Base-by-base conservation (phyloP, 768 basidiomycete species). In the Boletellus ananas region DNA sequence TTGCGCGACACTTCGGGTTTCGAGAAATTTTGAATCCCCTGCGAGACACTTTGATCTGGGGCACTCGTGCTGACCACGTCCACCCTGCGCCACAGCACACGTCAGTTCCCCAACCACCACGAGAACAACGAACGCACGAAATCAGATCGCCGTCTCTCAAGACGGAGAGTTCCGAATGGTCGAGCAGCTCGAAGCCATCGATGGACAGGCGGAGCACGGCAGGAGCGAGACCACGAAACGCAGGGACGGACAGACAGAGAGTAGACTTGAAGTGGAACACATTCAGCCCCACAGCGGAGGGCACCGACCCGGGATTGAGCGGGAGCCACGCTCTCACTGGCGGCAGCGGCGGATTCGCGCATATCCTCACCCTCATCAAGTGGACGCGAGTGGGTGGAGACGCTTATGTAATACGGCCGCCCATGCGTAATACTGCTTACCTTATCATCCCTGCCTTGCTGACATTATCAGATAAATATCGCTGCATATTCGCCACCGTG, bases 311-410 rank as follows among this genome's bases (percentile, higher is more conserved):
- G 12, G n/a, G 31, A 3, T 56, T 46, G 35, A 71, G 66, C 25
- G 74, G 70, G 17, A 79, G 79, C 82, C 82, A 84, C 6, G 74
- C 78, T 51, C 75, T 78, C 13, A 79, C 52, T 20, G 63, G 68
- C 2, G 78, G 76, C 13, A 84, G 68, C 33, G 81, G 80, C 29
- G 69, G 58, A 5, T 61, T 59, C 0, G 78, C 72, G 49, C 76
- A 77, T 47, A 84, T 67, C 55, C 74, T 74, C 43, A 83, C 61
- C 11, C 82, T 75, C 80, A 83, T 49, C 23, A 8, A 17, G 23
- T 29, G 23, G 16, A 40, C 23, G 23, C 36, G 10, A 25, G 2
- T 25, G 18, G n/a, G 1, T 37, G 23, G 38, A 10, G 21, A 17
- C 18, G 27, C 23, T 34, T 34, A 41, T n/a, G 40, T 13, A 67